phyloP scores from a whole-genome alignment of 1,139 yeast genomes.

The Arxiozyma slooffiae region DNA sequence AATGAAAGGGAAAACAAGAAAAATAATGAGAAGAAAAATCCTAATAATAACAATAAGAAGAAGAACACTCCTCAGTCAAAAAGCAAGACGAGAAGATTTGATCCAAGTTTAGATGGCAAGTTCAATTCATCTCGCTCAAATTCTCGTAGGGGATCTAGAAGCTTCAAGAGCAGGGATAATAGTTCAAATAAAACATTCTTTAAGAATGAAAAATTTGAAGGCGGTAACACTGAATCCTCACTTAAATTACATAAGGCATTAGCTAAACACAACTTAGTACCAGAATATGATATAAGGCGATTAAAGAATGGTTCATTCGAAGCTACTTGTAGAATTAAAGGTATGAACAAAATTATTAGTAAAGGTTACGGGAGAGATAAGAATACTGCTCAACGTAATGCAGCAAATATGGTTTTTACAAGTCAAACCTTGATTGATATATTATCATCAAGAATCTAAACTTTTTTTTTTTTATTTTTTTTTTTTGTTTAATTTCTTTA shows the following conservation, averaged over 20 bases:
- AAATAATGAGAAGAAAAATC: conserved; percentile 1
- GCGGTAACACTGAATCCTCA: conserved; percentile 4
- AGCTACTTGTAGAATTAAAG: conserved; percentile 9
- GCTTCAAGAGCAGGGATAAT: background rate
- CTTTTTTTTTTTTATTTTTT: background rate
- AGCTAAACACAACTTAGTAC: conserved; percentile 8
- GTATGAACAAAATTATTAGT: conserved; percentile 6
- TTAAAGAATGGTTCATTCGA: conserved; percentile 5
- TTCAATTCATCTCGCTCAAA: background rate
- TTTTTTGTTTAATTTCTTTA: background rate
- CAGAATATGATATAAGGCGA: conserved; percentile 7
- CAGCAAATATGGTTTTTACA: conserved; percentile 8
- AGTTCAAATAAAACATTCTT: background rate
- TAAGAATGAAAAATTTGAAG: background rate
- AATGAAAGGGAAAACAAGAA: conserved; percentile 2
- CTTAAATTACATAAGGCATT: conserved; percentile 8
- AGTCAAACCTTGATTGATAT: conserved; percentile 3
- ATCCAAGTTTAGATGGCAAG: conserved; percentile 2
- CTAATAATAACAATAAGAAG: background rate
- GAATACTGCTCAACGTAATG: conserved; percentile 10
- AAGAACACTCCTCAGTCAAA: background rate
- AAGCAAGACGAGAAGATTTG: background rate
- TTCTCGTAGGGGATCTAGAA: background rate
- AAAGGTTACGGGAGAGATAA: conserved; percentile 12
- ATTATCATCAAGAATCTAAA: background rate